These are phyloP conservation scores for Acanthamoeba lugdunensis DNA, from an alignment of 208 protist genomes.

Conservation along the genomic window DNA sequence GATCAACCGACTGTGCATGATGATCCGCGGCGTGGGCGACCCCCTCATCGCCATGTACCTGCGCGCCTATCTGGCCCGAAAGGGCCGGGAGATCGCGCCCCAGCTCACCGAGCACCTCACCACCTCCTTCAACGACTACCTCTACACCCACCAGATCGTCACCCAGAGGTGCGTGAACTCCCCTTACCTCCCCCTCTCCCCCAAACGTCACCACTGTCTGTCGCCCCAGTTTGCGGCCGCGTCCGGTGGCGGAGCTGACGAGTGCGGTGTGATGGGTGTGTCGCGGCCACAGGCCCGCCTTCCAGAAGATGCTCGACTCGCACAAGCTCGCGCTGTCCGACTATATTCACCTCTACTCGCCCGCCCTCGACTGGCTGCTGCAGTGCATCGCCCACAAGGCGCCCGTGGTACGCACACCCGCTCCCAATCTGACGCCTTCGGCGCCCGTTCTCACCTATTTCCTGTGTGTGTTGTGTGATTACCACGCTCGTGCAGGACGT, in stretches of 20 bases:
- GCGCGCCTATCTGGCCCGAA: slow-evolving; percentile 86
- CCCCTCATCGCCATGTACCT: slow-evolving; percentile 88
- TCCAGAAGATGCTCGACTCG: slow-evolving; percentile 66
- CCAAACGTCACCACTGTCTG: background rate
- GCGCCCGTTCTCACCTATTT: background rate
- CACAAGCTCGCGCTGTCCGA: slow-evolving; percentile 73
- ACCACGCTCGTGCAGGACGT: background rate
- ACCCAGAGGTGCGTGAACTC: background rate
- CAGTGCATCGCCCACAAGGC: slow-evolving; percentile 79
- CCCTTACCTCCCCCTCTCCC: background rate
- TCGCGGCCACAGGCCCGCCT: slow-evolving; percentile 3
- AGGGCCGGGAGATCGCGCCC: slow-evolving; percentile 82
- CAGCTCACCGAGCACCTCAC: slow-evolving; percentile 79
- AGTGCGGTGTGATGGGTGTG: background rate
- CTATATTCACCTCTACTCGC: slow-evolving; percentile 88
- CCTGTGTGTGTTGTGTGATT: background rate
- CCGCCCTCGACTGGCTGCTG: slow-evolving; percentile 88
- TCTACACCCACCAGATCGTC: slow-evolving; percentile 49
- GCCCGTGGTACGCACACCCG: background rate
- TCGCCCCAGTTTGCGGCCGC: background rate
- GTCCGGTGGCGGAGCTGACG: background rate
- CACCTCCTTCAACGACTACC: slow-evolving; percentile 74
- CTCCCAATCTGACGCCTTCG: background rate
- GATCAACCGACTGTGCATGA: slow-evolving; percentile 81
- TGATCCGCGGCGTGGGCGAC: slow-evolving; percentile 89